A percentile compares a stretch with the other conserved stretches of the same genome.
phyloP scores from a whole-genome alignment of 2,329 filamentous ascomycete genomes.

The Epichloe hybrida region DNA sequence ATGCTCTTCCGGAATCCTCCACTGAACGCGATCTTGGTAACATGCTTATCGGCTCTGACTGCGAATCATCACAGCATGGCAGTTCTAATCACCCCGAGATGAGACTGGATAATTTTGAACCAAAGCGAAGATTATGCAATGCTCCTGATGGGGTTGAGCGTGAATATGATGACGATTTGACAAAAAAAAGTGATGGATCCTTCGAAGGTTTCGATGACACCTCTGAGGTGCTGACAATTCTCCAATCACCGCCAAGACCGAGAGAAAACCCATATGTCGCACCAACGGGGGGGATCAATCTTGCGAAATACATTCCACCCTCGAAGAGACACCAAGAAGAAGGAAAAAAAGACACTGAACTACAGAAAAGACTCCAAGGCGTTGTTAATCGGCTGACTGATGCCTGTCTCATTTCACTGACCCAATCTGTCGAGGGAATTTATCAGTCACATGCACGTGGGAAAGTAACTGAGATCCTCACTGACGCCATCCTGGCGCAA shows the following conservation, averaged over 20 bases:
- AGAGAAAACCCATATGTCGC: constrained; percentile 85
- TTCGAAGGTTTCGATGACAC: constrained; percentile 27
- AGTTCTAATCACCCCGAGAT: neutral
- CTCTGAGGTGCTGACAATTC: constrained; percentile 13
- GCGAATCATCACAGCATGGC: neutral
- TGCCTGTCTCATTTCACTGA: constrained; percentile 72
- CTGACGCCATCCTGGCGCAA: constrained; percentile 65
- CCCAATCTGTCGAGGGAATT: constrained; percentile 67
- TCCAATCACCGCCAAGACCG: constrained; percentile 26
- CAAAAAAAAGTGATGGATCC: constrained; percentile 16
- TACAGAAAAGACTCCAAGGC: constrained; percentile 74
- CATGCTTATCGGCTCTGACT: neutral
- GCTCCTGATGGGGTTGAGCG: neutral
- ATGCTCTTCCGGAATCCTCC: constrained; percentile 7
- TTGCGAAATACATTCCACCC: constrained; percentile 76
- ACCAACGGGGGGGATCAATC: constrained; percentile 36
- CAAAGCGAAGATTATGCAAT: neutral
- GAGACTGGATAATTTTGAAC: neutral
- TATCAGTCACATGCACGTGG: constrained; percentile 80
- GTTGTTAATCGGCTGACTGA: constrained; percentile 88
- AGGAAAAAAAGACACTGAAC: constrained; percentile 50
- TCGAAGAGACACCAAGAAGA: constrained; percentile 50
- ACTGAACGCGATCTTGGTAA: neutral
- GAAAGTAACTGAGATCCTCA: constrained; percentile 68
- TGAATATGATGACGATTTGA: neutral